Conservation (phyloP, 805 yeast genomes). For the Schwanniomyces pseudopolymorphus region DNA sequence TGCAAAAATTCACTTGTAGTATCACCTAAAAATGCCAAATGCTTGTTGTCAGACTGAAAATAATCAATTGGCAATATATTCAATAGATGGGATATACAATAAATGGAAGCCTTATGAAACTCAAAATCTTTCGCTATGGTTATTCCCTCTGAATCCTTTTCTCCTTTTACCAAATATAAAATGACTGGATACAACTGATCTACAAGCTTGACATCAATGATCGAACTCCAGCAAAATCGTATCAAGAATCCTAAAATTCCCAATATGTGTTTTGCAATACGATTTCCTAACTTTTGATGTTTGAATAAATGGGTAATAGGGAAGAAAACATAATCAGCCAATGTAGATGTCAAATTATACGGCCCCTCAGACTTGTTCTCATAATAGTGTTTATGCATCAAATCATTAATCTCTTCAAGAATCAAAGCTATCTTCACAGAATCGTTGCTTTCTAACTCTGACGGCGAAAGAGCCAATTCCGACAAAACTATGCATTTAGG, state of each 20-base stretch:
- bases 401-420: constrained; percentile 8
- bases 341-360: constrained; percentile 25
- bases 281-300: constrained; percentile 20
- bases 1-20: constrained; percentile 24
- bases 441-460: constrained; percentile 6
- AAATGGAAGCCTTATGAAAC: constrained; percentile 16
- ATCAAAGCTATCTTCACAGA: constrained; percentile 8
- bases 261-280: constrained; percentile 21
- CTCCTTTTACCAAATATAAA: constrained; percentile 20
- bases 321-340: constrained; percentile 43
- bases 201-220: constrained; percentile 19
- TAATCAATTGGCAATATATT: constrained; percentile 18
- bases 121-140: constrained; percentile 9
- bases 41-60: constrained; percentile 14
- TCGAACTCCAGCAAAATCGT: constrained; percentile 28
- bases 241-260: constrained; percentile 28
- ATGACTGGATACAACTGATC: constrained; percentile 39
- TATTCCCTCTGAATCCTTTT: constrained; percentile 4
- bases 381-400: constrained; percentile 15
- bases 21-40: constrained; percentile 29
- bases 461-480: constrained; percentile 16
- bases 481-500: constrained; percentile 32
- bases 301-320: constrained; percentile 36
- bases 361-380: constrained; percentile 1
- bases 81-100: constrained; percentile 14